Evolutionary conservation across 306 rosid genomes (phyloP).

Genomic region (Macrotyloma uniflorum): DNA sequence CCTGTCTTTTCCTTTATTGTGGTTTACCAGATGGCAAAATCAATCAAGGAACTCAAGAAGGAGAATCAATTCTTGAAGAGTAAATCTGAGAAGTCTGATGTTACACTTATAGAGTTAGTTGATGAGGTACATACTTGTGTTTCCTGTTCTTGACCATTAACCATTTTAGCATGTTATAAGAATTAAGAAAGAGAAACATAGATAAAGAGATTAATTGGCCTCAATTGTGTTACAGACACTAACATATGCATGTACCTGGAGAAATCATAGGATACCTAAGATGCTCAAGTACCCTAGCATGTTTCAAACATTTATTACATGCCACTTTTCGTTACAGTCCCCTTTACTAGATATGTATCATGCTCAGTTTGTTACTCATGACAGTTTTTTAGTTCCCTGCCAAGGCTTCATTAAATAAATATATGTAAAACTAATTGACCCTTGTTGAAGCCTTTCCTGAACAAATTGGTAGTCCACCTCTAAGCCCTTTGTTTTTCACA

Average conservation of each 20-base stretch:
- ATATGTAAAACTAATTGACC: not conserved
- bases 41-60: slow-evolving; percentile 92
- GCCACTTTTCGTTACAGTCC: not conserved
- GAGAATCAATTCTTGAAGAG: slow-evolving; percentile 92
- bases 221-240: not conserved
- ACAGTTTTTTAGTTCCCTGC: not conserved
- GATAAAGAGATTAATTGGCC: slow-evolving; percentile 7
- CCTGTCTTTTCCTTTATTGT: slow-evolving; percentile 34
- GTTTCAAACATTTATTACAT: not conserved
- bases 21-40: slow-evolving; percentile 78
- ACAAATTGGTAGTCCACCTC: not conserved
- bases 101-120: slow-evolving; percentile 79
- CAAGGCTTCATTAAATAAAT: not conserved
- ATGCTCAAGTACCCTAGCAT: not conserved
- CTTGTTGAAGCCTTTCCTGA: not conserved
- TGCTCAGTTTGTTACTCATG: not conserved
- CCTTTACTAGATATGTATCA: not conserved
- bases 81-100: slow-evolving; percentile 84
- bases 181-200: not conserved
- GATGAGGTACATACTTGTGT: slow-evolving; percentile 68
- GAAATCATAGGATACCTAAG: not conserved
- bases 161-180: slow-evolving; percentile 13
- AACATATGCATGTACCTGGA: not conserved
- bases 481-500: not conserved
- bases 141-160: slow-evolving; percentile 2